phyloP scores from a whole-genome alignment of 2,329 filamentous ascomycete species.

The Bertia moriformis region DNA sequence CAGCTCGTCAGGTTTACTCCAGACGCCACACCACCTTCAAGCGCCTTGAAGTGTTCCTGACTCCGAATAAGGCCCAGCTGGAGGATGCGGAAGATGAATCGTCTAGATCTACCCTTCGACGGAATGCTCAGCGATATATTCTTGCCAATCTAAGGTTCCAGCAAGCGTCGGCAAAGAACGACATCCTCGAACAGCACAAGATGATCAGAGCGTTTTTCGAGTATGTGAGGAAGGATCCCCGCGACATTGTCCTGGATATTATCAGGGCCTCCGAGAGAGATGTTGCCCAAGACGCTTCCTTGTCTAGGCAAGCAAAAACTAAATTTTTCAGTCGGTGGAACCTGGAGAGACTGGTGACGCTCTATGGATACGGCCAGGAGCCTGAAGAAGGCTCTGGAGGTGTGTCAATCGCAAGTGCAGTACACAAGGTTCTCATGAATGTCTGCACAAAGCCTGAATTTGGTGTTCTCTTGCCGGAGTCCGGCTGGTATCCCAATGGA shows the following conservation, averaged over 20 bases:
- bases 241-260: conserved; percentile 35
- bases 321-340: conserved; percentile 37
- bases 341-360: conserved; percentile 32
- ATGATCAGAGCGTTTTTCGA: conserved; percentile 39
- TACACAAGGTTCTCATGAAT: conserved; percentile 36
- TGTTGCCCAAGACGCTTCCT: conserved; percentile 33
- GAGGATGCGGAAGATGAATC: conserved; percentile 23
- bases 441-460: conserved; percentile 37
- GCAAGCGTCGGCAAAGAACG: conserved; percentile 35
- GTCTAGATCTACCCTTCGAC: conserved; percentile 35
- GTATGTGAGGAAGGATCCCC: conserved; percentile 35
- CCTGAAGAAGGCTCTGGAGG: conserved; percentile 13
- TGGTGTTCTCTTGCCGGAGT: conserved; percentile 37
- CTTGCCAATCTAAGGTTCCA: conserved; percentile 43
- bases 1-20: conserved; percentile 38
- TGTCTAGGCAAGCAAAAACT: conserved; percentile 38
- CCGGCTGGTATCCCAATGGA: conserved; percentile 41
- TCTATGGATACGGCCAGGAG: conserved; percentile 27
- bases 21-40: conserved; percentile 43
- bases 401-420: conserved; percentile 24
- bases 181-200: conserved; percentile 40
- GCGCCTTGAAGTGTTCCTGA: conserved; percentile 40
- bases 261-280: conserved; percentile 35
- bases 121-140: conserved; percentile 41
- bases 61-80: conserved; percentile 15